Base-by-base conservation (phyloP, 768 basidiomycete genomes). In the Xanthoconium stramineum region DNA sequence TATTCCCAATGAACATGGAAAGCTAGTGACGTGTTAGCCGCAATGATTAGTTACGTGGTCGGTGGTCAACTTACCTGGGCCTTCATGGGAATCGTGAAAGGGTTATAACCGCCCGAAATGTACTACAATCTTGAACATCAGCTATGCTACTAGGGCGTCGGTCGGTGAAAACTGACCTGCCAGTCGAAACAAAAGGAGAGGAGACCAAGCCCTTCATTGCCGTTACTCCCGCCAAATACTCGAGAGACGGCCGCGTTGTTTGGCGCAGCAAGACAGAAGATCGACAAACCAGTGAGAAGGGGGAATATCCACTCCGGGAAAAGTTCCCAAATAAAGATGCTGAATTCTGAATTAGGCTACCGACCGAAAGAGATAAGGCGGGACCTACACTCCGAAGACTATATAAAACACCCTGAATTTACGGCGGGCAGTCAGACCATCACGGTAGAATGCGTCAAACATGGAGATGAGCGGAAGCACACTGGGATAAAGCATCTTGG, bases 121-220 rank as follows among this genome's bases (percentile, higher is more conserved):
- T 67, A 70, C 69, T 70, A 28, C 2, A 1, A 32, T 42, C 14
- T 10, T 5, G 24, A 4, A 43, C 13, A 20, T 46, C 19, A 55
- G 14, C 20, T n/a, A 35, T 28, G 5, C 32, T 9, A 19, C 12
- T 8, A n/a, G 1, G 6, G 5, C 1, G 6, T 11, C 32, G 3
- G n/a, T 36, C 42, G 10, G 53, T 79, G 65, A 44, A 75, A 36
- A 52, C 77, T 1, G 50, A 70, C 69, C 70, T 83, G 81, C 84
- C 85, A 86, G 63, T 86, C 84, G n/a, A 86, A 69, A 58, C 75
- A 83, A 38, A 85, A 65, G 3, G 84, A 77, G 45, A 86, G 78
- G 49, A 81, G 68, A 12, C 83, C 84, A 43, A 85, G 75, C 12
- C 84, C 84, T 66, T 85, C 83, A 52, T 86, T 84, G 53, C 77